phyloP scores from a whole-genome alignment of 31 red algal species.

The Asparagopsis taxiformis region DNA sequence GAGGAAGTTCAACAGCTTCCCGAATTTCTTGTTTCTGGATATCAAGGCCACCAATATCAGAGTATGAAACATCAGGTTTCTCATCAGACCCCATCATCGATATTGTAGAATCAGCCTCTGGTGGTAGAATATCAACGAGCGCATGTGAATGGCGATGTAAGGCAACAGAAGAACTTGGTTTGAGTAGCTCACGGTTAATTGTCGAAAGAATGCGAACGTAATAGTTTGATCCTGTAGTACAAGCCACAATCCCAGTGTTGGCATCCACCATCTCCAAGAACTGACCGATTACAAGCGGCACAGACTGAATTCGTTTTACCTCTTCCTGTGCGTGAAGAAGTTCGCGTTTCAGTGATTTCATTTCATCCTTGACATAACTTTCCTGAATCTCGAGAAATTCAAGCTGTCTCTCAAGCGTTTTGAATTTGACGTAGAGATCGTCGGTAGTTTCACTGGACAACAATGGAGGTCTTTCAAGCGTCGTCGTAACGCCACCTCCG shows the following conservation, averaged over 20 bases:
- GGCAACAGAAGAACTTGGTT: slow-evolving; percentile 95
- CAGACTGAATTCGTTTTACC: slow-evolving; percentile 98
- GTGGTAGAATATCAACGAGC: slow-evolving; percentile 95
- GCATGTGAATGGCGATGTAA: slow-evolving; percentile 97
- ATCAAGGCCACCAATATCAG: slow-evolving; percentile 98
- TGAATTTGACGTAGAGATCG: slow-evolving; percentile 87
- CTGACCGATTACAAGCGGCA: slow-evolving; percentile 98
- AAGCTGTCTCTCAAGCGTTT: slow-evolving; percentile 81
- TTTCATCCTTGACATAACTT: slow-evolving; percentile 98
- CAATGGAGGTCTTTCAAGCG: slow-evolving; percentile 31
- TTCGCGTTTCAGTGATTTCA: slow-evolving; percentile 93
- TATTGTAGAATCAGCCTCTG: slow-evolving; percentile 98
- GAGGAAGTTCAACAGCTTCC: slow-evolving; percentile 96
- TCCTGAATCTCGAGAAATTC: slow-evolving; percentile 99
- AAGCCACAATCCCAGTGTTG: slow-evolving; percentile 90
- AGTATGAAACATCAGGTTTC: slow-evolving; percentile 95
- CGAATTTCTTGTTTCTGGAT: slow-evolving; percentile 99
- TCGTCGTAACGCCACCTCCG: slow-evolving; percentile 5
- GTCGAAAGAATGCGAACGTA: slow-evolving; percentile 94
- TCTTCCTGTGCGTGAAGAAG: slow-evolving; percentile 97
- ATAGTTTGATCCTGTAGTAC: slow-evolving; percentile 96
- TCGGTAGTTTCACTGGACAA: slow-evolving; percentile 37
- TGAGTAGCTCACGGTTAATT: slow-evolving; percentile 93
- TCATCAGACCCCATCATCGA: slow-evolving; percentile 95
- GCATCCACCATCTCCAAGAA: slow-evolving; percentile 99